Base-by-base conservation (phyloP, 768 basidiomycete genomes). In the Piloderma croceum region DNA sequence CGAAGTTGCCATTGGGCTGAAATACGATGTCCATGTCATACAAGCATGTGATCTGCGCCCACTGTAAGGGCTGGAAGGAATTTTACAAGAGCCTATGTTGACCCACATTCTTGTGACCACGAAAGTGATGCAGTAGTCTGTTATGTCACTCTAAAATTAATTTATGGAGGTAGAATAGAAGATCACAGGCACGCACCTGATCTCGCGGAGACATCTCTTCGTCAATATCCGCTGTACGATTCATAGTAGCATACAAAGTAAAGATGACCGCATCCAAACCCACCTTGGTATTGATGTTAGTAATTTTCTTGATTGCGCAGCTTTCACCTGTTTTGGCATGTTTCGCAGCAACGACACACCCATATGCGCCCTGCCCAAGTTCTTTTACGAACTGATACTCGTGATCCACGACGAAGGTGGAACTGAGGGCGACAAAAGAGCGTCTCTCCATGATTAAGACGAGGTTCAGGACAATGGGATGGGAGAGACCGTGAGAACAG, bases 21-120 rank as follows among this genome's bases (percentile, higher is more conserved):
- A 93, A 88, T 33, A 99, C 90, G 38, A 97, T 90, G 58, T 96
- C 91, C 90, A 98, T 92, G 58, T 98, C 96, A 56, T 98, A 99
- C 33, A 99, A 65, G 54, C 92, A 93, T 42, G 90, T 93, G 56
- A 94, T 94, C 90, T 93, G 58, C 12, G 34, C n/a, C n/a, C n/a
- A n/a, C n/a, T n/a, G n/a, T n/a, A n/a, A n/a, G n/a, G n/a, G n/a
- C n/a, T n/a, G 2, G 6, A 42, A 29, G 11, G 22, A 13, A 6
- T 24, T 24, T 20, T 23, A n/a, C 10, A 10, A 44, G 9, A 27
- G 45, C 38, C 22, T 11, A 27, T 31, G 20, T 38, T 24, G 18
- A 64, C 77, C 41, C 34, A 97, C 93, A 58, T 99, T 99, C 71
- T 99, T 99, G 70, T 99, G 96, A 4, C 94, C 92, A 52, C 96